Percentiles rank a stretch among this genome's conserved stretches.
phyloP scores from a whole-genome alignment of 805 yeast genomes.

The Scheffersomyces stipitis region DNA sequence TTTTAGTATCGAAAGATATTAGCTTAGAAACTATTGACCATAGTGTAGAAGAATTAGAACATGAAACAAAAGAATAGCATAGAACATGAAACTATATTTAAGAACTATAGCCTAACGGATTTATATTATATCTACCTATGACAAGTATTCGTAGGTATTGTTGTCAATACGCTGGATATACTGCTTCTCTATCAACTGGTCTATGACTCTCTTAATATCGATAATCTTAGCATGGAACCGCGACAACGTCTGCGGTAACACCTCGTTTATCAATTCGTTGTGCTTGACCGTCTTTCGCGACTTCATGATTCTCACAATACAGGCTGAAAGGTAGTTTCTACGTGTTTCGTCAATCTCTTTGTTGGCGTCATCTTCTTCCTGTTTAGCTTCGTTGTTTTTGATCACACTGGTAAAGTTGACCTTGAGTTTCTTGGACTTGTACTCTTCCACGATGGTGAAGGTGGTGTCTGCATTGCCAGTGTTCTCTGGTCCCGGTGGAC shows the following conservation, averaged over 20 bases:
- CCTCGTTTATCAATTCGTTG: conserved; percentile 80
- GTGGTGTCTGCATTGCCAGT: conserved; percentile 47
- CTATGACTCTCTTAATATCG: conserved; percentile 85
- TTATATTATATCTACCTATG: too few species aligned
- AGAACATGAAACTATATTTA: too few species aligned
- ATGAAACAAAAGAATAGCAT: too few species aligned
- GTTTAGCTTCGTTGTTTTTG: conserved; percentile 55
- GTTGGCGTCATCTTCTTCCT: conserved; percentile 70
- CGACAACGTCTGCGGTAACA: conserved; percentile 76
- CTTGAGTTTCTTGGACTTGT: conserved; percentile 78
- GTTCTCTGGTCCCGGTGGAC: conserved; percentile 60
- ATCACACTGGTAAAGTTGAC: conserved; percentile 72
- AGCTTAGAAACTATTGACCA: too few species aligned
- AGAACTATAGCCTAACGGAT: too few species aligned
- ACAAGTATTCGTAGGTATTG: conserved; percentile 76
- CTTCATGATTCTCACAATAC: conserved; percentile 96
- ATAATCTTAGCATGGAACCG: conserved; percentile 84
- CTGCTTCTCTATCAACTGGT: conserved; percentile 79
- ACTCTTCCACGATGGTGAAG: conserved; percentile 74
- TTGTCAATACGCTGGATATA: conserved; percentile 77
- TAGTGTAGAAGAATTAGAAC: too few species aligned
- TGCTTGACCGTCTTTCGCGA: conserved; percentile 81
- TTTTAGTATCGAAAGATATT: too few species aligned
- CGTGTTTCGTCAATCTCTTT: conserved; percentile 86
- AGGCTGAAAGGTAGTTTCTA: conserved; percentile 82